A percentile compares a stretch with the other conserved stretches of the same genome.
Evolutionary conservation across 2,329 filamentous ascomycete species (phyloP).

Genomic region (Penicillium sclerotigenum): DNA sequence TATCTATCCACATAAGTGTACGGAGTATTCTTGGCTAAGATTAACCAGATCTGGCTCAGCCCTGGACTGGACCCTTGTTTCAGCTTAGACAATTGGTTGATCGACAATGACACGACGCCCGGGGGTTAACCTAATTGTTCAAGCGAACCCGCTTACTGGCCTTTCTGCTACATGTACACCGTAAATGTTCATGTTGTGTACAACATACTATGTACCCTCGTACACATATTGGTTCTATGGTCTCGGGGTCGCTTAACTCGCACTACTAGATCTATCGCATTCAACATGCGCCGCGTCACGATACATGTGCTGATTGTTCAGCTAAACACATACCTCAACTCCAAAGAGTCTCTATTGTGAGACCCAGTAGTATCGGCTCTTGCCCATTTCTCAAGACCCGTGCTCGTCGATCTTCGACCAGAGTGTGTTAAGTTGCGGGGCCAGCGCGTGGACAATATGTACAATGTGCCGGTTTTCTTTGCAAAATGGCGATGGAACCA

Average conservation of each 20-base stretch:
- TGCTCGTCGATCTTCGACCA: constrained; percentile 17
- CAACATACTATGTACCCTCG: neutral
- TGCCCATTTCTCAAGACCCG: neutral
- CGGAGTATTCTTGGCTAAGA: constrained; percentile 1
- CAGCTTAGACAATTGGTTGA: constrained; percentile 9
- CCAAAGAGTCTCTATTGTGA: neutral
- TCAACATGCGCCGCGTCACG: constrained; percentile 17
- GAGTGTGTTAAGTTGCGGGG: constrained; percentile 14
- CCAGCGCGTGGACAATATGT: constrained; percentile 4
- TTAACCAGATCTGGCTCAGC: constrained; percentile 19
- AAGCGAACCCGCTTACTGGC: neutral
- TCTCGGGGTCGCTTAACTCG: constrained; percentile 3
- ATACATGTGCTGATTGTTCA: constrained; percentile 6
- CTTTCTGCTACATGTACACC: neutral
- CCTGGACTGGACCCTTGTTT: constrained; percentile 20
- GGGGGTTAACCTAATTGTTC: constrained; percentile 5
- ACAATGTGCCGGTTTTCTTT: neutral
- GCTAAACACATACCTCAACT: constrained; percentile 13
- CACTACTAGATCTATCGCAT: constrained; percentile 18
- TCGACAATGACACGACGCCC: constrained; percentile 11
- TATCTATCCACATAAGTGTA: neutral
- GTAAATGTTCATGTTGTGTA: neutral
- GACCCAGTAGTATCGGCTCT: neutral
- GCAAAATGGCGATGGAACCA: constrained; percentile 11
- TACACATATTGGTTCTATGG: neutral